These are phyloP conservation scores for Cardiosporidium cionae DNA, from an alignment of 169 alveolate genomes.

Conservation along the genomic window DNA sequence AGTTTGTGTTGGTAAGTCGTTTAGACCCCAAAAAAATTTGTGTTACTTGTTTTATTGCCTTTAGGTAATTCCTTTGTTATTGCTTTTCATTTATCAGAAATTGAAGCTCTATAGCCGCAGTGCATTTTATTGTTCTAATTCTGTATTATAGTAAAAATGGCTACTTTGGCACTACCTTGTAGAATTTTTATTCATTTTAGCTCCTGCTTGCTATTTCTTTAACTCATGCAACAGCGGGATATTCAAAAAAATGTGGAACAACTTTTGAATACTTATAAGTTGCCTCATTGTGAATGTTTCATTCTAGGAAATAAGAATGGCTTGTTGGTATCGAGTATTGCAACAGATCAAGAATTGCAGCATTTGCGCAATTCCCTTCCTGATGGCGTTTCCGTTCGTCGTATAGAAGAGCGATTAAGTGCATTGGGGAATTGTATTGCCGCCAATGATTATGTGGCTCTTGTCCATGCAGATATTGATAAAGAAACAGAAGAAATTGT, in stretches of 20 bases:
- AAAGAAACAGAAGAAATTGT: conserved; percentile 96
- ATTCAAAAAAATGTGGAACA: too few relatives aligned
- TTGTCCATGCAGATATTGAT: conserved; percentile 95
- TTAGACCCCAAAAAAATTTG: not conserved
- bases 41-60: too few relatives aligned
- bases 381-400: conserved; percentile 75
- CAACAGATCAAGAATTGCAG: conserved; percentile 93
- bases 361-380: conserved; percentile 93
- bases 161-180: too few relatives aligned
- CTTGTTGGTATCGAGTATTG: conserved; percentile 89
- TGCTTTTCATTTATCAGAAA: too few relatives aligned
- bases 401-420: conserved; percentile 95
- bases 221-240: too few relatives aligned
- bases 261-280: too few relatives aligned
- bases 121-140: too few relatives aligned
- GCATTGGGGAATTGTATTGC: conserved; percentile 97
- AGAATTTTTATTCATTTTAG: too few relatives aligned
- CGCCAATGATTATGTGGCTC: conserved; percentile 95
- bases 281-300: too few relatives aligned
- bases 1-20: conserved; percentile 80
- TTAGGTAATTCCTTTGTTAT: not conserved
- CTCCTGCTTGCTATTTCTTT: too few relatives aligned
- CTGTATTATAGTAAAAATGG: too few relatives aligned
- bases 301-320: conserved; percentile 93
- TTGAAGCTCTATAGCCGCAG: too few relatives aligned